These are phyloP conservation scores for Cutaneotrichosporon sp. DNA, from an alignment of 1,284 basidiomycete species.

Conservation along the genomic window DNA sequence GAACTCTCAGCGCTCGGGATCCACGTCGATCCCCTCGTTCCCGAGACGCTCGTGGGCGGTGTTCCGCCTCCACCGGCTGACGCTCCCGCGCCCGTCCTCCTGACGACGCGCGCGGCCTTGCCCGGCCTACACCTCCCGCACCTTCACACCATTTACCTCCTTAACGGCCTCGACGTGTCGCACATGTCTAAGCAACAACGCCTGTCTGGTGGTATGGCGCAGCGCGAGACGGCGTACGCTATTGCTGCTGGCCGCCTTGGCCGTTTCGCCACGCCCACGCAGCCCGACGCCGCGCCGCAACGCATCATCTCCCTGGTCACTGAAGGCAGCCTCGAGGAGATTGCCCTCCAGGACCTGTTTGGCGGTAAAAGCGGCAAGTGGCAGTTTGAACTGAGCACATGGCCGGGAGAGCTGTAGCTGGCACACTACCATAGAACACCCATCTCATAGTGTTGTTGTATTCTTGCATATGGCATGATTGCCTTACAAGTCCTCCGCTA, in stretches of 20 bases:
- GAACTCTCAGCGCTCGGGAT: constrained; percentile 22
- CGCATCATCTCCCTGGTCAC: constrained; percentile 28
- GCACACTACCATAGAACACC: not conserved
- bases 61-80: constrained; percentile 2
- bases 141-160: constrained; percentile 31
- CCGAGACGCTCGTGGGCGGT: constrained; percentile 20
- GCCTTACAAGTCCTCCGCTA: not conserved
- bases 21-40: constrained; percentile 16
- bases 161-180: constrained; percentile 30
- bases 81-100: constrained; percentile 13
- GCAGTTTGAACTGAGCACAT: constrained; percentile 2
- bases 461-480: constrained; percentile 1
- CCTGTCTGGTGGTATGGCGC: constrained; percentile 12
- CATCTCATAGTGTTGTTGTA: not conserved
- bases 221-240: constrained; percentile 21
- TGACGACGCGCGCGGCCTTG: constrained; percentile 22
- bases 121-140: constrained; percentile 28
- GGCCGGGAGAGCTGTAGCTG: constrained; percentile 7
- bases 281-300: not conserved
- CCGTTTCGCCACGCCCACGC: constrained; percentile 20
- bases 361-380: not conserved
- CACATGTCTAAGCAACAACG: constrained; percentile 16
- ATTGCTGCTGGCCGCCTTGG: constrained; percentile 30
- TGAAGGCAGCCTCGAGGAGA: constrained; percentile 21
- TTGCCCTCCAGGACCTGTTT: constrained; percentile 24